phyloP scores from a whole-genome alignment of 768 basidiomycete genomes.

The Podaxis pistillaris region DNA sequence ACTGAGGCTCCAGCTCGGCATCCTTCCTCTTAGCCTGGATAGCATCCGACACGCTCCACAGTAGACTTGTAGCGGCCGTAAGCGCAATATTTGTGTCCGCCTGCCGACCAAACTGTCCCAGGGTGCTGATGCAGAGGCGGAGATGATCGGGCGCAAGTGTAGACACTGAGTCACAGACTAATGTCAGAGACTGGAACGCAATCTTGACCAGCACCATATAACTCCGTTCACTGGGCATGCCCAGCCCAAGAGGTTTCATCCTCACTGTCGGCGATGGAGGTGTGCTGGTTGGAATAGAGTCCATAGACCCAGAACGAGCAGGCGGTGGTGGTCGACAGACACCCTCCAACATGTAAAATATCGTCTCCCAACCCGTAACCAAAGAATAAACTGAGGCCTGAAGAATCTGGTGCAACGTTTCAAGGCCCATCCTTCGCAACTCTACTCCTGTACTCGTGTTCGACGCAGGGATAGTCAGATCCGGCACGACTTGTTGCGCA shows the following conservation, averaged over 20 bases:
- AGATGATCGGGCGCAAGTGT: conserved; percentile 79
- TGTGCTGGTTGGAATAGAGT: conserved; percentile 38
- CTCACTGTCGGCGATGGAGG: conserved; percentile 37
- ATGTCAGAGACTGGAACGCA: conserved; percentile 89
- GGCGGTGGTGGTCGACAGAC: conserved; percentile 59
- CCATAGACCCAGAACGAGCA: conserved; percentile 33
- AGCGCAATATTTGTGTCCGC: conserved; percentile 95
- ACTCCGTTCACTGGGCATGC: conserved; percentile 63
- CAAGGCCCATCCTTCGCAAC: conserved; percentile 82
- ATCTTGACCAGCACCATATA: conserved; percentile 82
- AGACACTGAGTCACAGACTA: conserved; percentile 92
- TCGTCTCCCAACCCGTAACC: conserved; percentile 88
- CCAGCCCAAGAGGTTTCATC: conserved; percentile 48
- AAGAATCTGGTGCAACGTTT: conserved; percentile 86
- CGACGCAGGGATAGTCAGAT: conserved; percentile 30
- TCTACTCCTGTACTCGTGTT: conserved; percentile 60
- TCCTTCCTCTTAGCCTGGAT: conserved; percentile 82
- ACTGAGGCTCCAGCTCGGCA: conserved; percentile 62
- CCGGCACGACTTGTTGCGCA: conserved; percentile 69
- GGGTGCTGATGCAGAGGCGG: conserved; percentile 83
- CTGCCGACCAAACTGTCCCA: conserved; percentile 91
- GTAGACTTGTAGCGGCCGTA: conserved; percentile 86
- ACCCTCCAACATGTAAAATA: conserved; percentile 89
- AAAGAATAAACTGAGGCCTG: conserved; percentile 91
- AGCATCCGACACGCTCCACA: conserved; percentile 96